Conservation (phyloP, 768 basidiomycete species). For the Strobilomyces confusus region DNA sequence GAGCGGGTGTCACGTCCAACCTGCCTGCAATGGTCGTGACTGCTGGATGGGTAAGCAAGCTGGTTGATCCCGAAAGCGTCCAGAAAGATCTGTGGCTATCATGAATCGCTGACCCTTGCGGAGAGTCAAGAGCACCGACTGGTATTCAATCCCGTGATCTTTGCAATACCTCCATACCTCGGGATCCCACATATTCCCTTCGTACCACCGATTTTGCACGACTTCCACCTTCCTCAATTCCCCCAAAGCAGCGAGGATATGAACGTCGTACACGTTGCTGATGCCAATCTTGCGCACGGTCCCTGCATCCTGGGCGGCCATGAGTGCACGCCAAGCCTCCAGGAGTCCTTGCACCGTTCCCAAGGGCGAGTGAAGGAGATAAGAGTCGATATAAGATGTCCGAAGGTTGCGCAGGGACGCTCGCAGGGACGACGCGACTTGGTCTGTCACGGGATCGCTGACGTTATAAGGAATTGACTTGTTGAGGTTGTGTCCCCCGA, state of each 20-base stretch:
- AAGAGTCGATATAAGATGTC: constrained; percentile 73
- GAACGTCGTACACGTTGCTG: constrained; percentile 72
- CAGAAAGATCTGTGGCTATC: constrained; percentile 65
- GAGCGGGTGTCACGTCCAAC: constrained; percentile 54
- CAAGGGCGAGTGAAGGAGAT: constrained; percentile 76
- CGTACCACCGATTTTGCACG: constrained; percentile 84
- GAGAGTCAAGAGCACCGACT: constrained; percentile 40
- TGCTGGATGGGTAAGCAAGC: constrained; percentile 47
- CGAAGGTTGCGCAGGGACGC: constrained; percentile 65
- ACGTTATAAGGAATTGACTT: constrained; percentile 75
- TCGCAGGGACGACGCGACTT: constrained; percentile 59
- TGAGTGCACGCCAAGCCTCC: constrained; percentile 65
- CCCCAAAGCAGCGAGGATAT: constrained; percentile 48
- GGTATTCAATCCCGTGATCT: constrained; percentile 62
- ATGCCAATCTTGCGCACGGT: constrained; percentile 64
- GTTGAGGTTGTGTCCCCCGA: constrained; percentile 65
- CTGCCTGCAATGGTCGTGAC: constrained; percentile 42
- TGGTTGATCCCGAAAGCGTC: constrained; percentile 79
- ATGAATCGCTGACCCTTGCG: neutral
- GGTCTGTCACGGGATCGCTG: constrained; percentile 45
- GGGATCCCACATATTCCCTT: constrained; percentile 73
- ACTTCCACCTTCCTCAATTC: constrained; percentile 58
- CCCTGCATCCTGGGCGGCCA: constrained; percentile 60
- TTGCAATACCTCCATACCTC: constrained; percentile 63
- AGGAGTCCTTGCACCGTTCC: constrained; percentile 54